These are phyloP conservation scores for Neonothopanus nambi DNA, from an alignment of 1,284 basidiomycete species.

Conservation along the genomic window DNA sequence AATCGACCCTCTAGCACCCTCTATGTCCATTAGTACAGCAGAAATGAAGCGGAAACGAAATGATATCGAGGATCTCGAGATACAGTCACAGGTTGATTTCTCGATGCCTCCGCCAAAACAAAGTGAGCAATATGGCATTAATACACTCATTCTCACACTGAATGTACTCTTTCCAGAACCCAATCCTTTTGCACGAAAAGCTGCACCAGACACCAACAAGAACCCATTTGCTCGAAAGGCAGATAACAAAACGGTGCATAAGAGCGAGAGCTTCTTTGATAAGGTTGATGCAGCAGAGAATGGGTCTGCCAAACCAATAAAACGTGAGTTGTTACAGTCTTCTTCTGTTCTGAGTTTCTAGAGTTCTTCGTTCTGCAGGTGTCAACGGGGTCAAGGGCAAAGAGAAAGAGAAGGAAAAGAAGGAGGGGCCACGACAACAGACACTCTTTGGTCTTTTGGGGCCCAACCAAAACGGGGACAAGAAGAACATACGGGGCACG, in stretches of 20 bases:
- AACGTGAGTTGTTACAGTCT: constrained; percentile 34
- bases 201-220: constrained; percentile 46
- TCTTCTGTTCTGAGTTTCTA: too few species aligned
- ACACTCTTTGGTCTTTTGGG: constrained; percentile 63
- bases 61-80: constrained; percentile 48
- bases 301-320: constrained; percentile 34
- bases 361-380: not conserved
- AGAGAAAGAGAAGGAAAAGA: constrained; percentile 33
- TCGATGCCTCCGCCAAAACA: constrained; percentile 45
- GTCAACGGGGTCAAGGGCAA: constrained; percentile 20
- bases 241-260: constrained; percentile 64
- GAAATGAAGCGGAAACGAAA: constrained; percentile 65
- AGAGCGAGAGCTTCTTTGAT: constrained; percentile 95
- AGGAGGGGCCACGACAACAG: constrained; percentile 53
- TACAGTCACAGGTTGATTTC: constrained; percentile 26
- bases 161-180: constrained; percentile 41
- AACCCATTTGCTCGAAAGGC: constrained; percentile 69
- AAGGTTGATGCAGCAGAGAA: constrained; percentile 76
- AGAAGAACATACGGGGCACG: constrained; percentile 23
- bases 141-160: not conserved
- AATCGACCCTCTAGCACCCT: constrained; percentile 13
- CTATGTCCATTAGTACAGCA: constrained; percentile 24
- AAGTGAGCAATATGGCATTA: constrained; percentile 36
- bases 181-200: constrained; percentile 80
- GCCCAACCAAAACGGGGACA: constrained; percentile 19